Conservation (phyloP, 2,329 filamentous ascomycete genomes). For the Bretziella fagacearum region DNA sequence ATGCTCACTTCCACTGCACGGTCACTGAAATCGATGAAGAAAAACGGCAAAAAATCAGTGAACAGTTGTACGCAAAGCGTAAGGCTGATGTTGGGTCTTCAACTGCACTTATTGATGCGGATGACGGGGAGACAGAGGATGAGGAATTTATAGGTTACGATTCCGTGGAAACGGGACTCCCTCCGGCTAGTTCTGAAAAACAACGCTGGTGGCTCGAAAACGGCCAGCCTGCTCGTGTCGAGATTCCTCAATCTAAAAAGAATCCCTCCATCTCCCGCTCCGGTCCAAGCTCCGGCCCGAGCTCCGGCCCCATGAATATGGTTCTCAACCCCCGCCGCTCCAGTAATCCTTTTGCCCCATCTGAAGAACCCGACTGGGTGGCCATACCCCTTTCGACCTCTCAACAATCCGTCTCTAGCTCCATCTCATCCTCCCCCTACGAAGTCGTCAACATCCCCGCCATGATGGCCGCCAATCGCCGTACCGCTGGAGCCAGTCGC, state of each 20-base stretch:
- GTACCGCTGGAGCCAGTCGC: slow-evolving; percentile 20
- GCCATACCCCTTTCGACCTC: slow-evolving; percentile 39
- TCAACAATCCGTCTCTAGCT: slow-evolving; percentile 36
- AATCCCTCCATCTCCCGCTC: slow-evolving; percentile 8
- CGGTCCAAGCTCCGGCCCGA: slow-evolving; percentile 25
- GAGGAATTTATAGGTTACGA: slow-evolving; percentile 72
- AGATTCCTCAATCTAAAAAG: slow-evolving; percentile 43
- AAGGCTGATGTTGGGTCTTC: slow-evolving; percentile 48
- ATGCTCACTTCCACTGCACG: slow-evolving; percentile 69
- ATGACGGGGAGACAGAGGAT: slow-evolving; percentile 43
- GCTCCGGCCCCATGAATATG: slow-evolving; percentile 22
- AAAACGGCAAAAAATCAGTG: slow-evolving; percentile 53
- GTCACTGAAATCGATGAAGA: slow-evolving; percentile 67
- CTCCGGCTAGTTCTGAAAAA: slow-evolving; percentile 49
- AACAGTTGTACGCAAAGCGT: slow-evolving; percentile 55
- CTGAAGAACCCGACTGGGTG: slow-evolving; percentile 73
- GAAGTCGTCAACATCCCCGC: slow-evolving; percentile 37
- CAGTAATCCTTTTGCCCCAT: slow-evolving; percentile 61
- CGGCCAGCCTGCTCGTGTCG: slow-evolving; percentile 58
- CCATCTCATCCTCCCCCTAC: slow-evolving; percentile 42
- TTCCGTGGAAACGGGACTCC: slow-evolving; percentile 61
- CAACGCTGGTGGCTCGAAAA: slow-evolving; percentile 56
- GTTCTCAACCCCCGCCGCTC: slow-evolving; percentile 56
- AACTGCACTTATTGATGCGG: slow-evolving; percentile 33
- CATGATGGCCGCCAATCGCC: slow-evolving; percentile 4